phyloP scores from a whole-genome alignment of 208 protist species.

The Willaertia magna region DNA sequence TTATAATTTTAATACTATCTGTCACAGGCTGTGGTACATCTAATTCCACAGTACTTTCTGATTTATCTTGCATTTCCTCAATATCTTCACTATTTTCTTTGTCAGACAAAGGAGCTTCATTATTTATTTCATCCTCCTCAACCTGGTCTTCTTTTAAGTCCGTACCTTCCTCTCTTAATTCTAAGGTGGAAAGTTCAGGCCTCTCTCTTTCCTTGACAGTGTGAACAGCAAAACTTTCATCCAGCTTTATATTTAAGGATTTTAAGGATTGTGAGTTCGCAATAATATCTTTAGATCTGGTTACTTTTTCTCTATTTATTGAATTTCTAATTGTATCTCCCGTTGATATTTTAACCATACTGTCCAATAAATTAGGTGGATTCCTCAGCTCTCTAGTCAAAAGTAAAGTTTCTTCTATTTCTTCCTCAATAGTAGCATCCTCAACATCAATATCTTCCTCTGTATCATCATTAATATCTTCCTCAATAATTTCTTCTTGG shows the following conservation, averaged over 20 bases:
- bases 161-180: too few relatives aligned
- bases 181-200: too few relatives aligned
- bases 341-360: too few relatives aligned
- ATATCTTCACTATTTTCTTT: neutral
- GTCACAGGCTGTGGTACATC: neutral
- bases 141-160: too few relatives aligned
- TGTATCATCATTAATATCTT: too few relatives aligned
- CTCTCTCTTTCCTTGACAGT: too few relatives aligned
- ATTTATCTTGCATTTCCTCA: neutral
- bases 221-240: neutral
- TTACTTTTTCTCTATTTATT: too few relatives aligned
- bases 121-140: too few relatives aligned
- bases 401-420: neutral
- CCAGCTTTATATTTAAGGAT: neutral
- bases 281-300: neutral
- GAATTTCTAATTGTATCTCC: too few relatives aligned
- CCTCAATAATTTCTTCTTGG: too few relatives aligned
- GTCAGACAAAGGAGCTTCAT: too few relatives aligned
- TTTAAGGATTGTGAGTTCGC: neutral
- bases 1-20: too few relatives aligned
- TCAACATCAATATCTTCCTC: neutral
- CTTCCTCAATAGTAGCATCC: neutral
- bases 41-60: neutral
- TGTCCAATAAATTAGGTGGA: neutral
- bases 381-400: neutral